Evolutionary conservation across 495 filamentous ascomycete genomes (phyloP).

Genomic region (Lasiosphaeris hirsuta): DNA sequence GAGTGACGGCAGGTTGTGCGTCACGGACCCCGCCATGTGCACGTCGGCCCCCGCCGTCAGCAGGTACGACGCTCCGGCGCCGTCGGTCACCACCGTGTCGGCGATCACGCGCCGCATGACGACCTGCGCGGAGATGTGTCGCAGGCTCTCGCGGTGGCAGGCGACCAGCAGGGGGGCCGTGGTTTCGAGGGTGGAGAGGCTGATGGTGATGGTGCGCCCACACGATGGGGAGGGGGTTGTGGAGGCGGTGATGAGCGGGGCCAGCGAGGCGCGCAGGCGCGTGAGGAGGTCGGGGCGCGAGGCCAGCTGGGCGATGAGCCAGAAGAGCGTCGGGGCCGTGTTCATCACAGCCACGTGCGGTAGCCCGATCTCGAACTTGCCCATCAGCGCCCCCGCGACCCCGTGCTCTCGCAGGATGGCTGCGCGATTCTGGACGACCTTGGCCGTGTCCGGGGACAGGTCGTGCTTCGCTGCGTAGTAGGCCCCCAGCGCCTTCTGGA

Average conservation of each 20-base stretch:
- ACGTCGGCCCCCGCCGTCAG: conserved; percentile 34
- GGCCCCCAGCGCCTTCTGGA: conserved; percentile 12
- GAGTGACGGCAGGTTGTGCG: conserved; percentile 30
- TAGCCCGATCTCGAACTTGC: conserved; percentile 11
- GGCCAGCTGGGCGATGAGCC: conserved; percentile 12
- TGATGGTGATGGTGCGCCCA: background rate
- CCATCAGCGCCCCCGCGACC: conserved; percentile 11
- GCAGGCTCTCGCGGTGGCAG: conserved; percentile 23
- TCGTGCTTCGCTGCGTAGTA: conserved; percentile 13
- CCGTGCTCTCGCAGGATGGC: conserved; percentile 6
- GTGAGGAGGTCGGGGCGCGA: conserved; percentile 12
- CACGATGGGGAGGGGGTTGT: background rate
- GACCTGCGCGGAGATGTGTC: conserved; percentile 16
- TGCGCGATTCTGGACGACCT: conserved; percentile 6
- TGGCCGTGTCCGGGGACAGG: background rate
- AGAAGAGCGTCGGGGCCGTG: conserved; percentile 22
- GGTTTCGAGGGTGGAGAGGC: conserved; percentile 8
- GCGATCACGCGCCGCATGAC: conserved; percentile 22
- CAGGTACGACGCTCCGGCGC: conserved; percentile 26
- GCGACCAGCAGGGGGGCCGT: conserved; percentile 17
- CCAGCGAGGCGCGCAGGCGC: conserved; percentile 7
- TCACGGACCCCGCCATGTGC: conserved; percentile 20
- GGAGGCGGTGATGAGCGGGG: background rate
- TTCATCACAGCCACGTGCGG: conserved; percentile 18
- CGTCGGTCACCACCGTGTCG: conserved; percentile 31